Percentiles rank a stretch among this genome's conserved stretches.
Evolutionary conservation across 2,329 filamentous ascomycete species (phyloP).

Genomic region (Alternaria gaisen): DNA sequence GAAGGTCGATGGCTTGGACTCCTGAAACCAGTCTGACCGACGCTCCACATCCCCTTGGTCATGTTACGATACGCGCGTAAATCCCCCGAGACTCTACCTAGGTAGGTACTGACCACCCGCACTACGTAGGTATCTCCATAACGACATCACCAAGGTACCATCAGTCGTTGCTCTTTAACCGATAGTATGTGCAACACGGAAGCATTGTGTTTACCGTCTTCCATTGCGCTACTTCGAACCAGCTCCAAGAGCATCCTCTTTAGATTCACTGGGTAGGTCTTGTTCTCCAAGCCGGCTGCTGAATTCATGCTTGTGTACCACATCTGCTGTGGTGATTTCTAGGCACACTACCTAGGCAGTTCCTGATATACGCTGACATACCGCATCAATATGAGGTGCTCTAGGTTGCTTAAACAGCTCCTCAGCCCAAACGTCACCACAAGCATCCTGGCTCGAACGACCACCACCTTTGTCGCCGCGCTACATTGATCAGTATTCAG

Average conservation of each 20-base stretch:
- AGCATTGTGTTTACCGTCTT: not conserved
- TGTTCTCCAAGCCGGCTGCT: not conserved
- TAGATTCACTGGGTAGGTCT: not conserved
- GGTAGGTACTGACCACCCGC: not conserved
- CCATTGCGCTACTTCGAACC: not conserved
- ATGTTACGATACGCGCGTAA: not conserved
- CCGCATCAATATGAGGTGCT: not conserved
- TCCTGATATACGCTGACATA: not conserved
- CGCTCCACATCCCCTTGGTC: not conserved
- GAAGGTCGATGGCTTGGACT: not conserved
- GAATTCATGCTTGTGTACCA: not conserved
- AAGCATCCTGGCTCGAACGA: not conserved
- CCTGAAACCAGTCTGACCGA: not conserved
- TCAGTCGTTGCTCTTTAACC: not conserved
- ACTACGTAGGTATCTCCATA: not conserved
- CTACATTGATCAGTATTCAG: not conserved
- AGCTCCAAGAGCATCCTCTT: not conserved
- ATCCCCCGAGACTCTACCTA: not conserved
- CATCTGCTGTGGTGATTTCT: not conserved
- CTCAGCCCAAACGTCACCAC: not conserved
- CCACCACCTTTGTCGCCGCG: not conserved
- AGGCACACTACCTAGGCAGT: not conserved
- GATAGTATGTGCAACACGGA: not conserved
- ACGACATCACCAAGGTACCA: not conserved
- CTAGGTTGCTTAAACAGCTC: not conserved